These are phyloP conservation scores for Alternaria triticina DNA, from an alignment of 2,329 filamentous ascomycete genomes.

Conservation along the genomic window DNA sequence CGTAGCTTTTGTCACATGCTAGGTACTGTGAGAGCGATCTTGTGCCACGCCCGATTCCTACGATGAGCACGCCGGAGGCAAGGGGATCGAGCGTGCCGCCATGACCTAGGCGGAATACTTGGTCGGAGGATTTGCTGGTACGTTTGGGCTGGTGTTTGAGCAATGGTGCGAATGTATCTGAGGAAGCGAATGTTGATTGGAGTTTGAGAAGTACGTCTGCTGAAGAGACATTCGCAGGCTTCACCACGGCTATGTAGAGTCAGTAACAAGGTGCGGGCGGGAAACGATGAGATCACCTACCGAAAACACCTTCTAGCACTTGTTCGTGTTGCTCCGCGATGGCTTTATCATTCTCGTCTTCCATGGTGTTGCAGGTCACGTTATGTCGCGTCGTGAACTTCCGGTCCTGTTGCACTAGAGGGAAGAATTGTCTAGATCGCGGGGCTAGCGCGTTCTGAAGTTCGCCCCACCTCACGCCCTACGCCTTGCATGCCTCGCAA, in stretches of 20 bases:
- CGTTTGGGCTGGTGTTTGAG: conserved; percentile 24
- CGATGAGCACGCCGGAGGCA: conserved; percentile 38
- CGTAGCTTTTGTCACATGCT: conserved; percentile 37
- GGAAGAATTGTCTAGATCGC: conserved; percentile 3
- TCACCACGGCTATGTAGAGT: conserved; percentile 24
- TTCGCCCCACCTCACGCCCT: conserved; percentile 4
- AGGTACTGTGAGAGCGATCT: conserved; percentile 36
- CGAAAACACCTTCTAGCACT: conserved; percentile 33
- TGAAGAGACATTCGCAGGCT: conserved; percentile 31
- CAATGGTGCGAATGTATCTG: conserved; percentile 24
- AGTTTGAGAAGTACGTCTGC: conserved; percentile 32
- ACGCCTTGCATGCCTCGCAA: conserved; percentile 6
- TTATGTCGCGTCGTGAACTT: not conserved
- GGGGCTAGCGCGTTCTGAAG: conserved; percentile 1
- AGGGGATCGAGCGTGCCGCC: conserved; percentile 42
- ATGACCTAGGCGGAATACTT: conserved; percentile 39
- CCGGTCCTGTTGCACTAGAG: not conserved
- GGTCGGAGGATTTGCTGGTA: conserved; percentile 25
- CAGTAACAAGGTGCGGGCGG: not conserved
- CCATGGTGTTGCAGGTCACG: conserved; percentile 4
- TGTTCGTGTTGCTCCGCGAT: not conserved
- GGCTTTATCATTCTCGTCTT: not conserved
- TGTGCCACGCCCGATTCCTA: conserved; percentile 40
- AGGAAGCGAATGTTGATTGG: conserved; percentile 26
- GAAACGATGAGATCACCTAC: conserved; percentile 7